These are phyloP conservation scores for Ceratorhiza oryzae-sativae DNA, from an alignment of 1,284 basidiomycete genomes.

Conservation along the genomic window DNA sequence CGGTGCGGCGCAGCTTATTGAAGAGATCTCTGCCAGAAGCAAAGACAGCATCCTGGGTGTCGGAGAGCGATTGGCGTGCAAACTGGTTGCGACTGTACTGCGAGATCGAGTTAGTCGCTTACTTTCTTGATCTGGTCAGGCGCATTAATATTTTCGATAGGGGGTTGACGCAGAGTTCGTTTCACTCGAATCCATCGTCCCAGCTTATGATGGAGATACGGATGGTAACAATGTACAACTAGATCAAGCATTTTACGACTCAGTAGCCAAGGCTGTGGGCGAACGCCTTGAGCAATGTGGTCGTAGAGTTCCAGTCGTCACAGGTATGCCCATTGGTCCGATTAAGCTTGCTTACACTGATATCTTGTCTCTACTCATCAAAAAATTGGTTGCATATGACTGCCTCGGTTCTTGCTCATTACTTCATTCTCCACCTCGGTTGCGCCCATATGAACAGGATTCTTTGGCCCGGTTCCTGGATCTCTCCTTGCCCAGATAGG, in stretches of 20 bases:
- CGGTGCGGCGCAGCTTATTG: slow-evolving; percentile 92
- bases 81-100: slow-evolving; percentile 88
- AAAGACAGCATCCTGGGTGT: slow-evolving; percentile 94
- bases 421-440: not conserved
- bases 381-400: not conserved
- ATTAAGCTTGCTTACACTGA: not conserved
- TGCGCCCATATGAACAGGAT: slow-evolving; percentile 61
- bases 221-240: slow-evolving; percentile 58
- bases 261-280: slow-evolving; percentile 75
- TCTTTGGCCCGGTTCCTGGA: slow-evolving; percentile 96
- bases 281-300: slow-evolving; percentile 82
- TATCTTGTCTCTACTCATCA: not conserved
- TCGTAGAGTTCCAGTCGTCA: slow-evolving; percentile 86
- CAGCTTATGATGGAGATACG: slow-evolving; percentile 62
- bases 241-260: slow-evolving; percentile 90
- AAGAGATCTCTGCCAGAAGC: slow-evolving; percentile 94
- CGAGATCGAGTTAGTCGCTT: slow-evolving; percentile 73
- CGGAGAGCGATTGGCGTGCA: slow-evolving; percentile 90
- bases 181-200: slow-evolving; percentile 88
- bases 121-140: slow-evolving; percentile 4
- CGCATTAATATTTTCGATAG: slow-evolving; percentile 52
- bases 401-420: too few species aligned
- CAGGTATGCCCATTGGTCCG: slow-evolving; percentile 59
- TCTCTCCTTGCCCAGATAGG: slow-evolving; percentile 93
- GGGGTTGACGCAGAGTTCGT: slow-evolving; percentile 96